Conservation (phyloP, 164 flowering plant genomes). For the Echeveria elegans region DNA sequence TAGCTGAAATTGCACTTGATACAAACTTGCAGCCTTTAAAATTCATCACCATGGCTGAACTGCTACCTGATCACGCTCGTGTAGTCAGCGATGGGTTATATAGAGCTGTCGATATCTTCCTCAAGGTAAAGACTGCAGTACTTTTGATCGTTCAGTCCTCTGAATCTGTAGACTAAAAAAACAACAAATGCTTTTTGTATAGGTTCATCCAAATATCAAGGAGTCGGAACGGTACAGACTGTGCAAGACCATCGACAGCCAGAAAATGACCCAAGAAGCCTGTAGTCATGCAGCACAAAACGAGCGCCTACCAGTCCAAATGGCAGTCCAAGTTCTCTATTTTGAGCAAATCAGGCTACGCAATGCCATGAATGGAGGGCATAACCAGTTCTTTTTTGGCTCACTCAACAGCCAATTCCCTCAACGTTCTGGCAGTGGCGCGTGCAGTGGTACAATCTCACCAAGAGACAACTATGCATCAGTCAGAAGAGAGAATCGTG, state of each 20-base stretch:
- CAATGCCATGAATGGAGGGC: constrained; percentile 81
- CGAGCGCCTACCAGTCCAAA: constrained; percentile 84
- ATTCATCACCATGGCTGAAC: constrained; percentile 73
- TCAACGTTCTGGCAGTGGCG: constrained; percentile 75
- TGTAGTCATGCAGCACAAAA: constrained; percentile 99
- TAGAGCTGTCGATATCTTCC: constrained; percentile 85
- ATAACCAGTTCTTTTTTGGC: constrained; percentile 72
- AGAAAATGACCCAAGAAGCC: constrained; percentile 91
- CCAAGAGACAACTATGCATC: constrained; percentile 97
- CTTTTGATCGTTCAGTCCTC: not conserved
- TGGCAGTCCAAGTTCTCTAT: constrained; percentile 93
- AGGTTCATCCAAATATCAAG: constrained; percentile 90
- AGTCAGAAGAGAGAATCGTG: constrained; percentile 90
- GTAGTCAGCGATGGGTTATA: constrained; percentile 70
- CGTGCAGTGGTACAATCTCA: constrained; percentile 88
- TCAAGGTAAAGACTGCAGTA: constrained; percentile 46
- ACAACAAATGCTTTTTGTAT: not conserved
- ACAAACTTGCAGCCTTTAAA: constrained; percentile 56
- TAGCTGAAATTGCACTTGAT: constrained; percentile 87
- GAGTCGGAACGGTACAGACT: constrained; percentile 74
- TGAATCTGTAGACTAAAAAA: not conserved
- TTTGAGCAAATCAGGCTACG: constrained; percentile 87
- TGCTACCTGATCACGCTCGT: constrained; percentile 95
- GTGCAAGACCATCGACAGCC: constrained; percentile 85
- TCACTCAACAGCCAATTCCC: constrained; percentile 48